A percentile compares a stretch with the other conserved stretches of the same genome.
Evolutionary conservation across 768 basidiomycete species (phyloP).

Genomic region (Cystobasidium onofrii): DNA sequence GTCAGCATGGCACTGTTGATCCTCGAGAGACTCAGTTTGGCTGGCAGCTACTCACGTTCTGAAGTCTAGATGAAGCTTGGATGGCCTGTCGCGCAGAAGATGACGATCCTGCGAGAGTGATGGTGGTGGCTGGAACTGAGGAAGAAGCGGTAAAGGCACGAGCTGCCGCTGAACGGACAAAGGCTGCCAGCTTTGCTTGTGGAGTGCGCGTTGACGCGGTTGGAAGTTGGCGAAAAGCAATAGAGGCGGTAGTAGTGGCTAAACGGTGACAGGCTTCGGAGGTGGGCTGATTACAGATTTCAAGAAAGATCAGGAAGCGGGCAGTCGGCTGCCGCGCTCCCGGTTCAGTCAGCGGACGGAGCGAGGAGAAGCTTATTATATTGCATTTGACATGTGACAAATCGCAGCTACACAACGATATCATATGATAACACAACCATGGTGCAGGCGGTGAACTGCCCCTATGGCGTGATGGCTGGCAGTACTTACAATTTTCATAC

Average conservation of each 20-base stretch:
- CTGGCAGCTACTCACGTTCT: neutral
- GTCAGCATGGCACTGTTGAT: too few relatives aligned
- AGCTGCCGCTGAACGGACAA: slow-evolving; percentile 6
- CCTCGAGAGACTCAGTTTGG: too few relatives aligned
- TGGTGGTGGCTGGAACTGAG: neutral
- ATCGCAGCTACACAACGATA: too few relatives aligned
- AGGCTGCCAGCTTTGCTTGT: neutral
- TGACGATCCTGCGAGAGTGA: too few relatives aligned
- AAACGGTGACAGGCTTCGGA: neutral
- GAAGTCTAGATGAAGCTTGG: neutral
- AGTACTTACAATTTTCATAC: too few relatives aligned
- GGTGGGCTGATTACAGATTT: neutral
- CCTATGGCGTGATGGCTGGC: too few relatives aligned
- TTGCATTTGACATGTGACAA: neutral
- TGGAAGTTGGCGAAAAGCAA: neutral
- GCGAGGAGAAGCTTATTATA: neutral
- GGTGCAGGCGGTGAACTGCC: too few relatives aligned
- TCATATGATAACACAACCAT: too few relatives aligned
- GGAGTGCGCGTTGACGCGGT: neutral
- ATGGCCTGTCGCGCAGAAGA: neutral
- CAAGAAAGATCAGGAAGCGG: neutral
- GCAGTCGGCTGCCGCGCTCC: neutral
- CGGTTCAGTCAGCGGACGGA: neutral
- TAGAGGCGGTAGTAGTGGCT: neutral
- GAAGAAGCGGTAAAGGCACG: neutral